These are phyloP conservation scores for Phaseolus lunatus DNA, from an alignment of 306 rosid species.

Conservation along the genomic window DNA sequence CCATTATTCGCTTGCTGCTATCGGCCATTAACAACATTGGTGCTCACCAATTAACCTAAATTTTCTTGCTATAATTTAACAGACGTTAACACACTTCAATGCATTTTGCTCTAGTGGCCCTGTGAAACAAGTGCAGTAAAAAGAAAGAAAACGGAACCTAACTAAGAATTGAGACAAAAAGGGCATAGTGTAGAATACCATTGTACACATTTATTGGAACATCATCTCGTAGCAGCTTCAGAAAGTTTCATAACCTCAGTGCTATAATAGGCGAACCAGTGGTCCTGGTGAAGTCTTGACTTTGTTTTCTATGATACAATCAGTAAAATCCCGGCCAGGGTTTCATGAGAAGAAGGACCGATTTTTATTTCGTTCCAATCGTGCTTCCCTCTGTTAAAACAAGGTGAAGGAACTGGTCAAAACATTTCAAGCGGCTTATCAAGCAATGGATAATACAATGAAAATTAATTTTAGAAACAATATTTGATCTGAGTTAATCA, in stretches of 20 bases:
- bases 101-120: background rate
- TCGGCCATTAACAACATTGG: background rate
- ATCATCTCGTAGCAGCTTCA: slow-evolving; percentile 6
- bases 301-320: slow-evolving; percentile 30
- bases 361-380: slow-evolving; percentile 80
- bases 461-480: background rate
- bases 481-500: slow-evolving; percentile 5
- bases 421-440: slow-evolving; percentile 16
- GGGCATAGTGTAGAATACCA: slow-evolving; percentile 14
- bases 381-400: slow-evolving; percentile 83
- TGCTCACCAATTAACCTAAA: background rate
- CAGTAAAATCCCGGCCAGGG: slow-evolving; percentile 29
- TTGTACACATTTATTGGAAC: slow-evolving; percentile 34
- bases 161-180: slow-evolving; percentile 13
- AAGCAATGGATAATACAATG: slow-evolving; percentile 9
- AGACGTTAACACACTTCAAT: background rate
- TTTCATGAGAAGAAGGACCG: slow-evolving; percentile 86
- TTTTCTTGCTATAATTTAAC: background rate
- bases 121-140: background rate
- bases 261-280: slow-evolving; percentile 24
- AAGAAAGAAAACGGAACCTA: background rate
- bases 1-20: background rate
- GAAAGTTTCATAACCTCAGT: slow-evolving; percentile 30
- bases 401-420: slow-evolving; percentile 35
- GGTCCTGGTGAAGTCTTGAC: slow-evolving; percentile 6